Percentiles rank a stretch among this genome's conserved stretches.
These are phyloP conservation scores for Acanthamoeba lenticulata DNA, from an alignment of 208 protist genomes.

Conservation along the genomic window DNA sequence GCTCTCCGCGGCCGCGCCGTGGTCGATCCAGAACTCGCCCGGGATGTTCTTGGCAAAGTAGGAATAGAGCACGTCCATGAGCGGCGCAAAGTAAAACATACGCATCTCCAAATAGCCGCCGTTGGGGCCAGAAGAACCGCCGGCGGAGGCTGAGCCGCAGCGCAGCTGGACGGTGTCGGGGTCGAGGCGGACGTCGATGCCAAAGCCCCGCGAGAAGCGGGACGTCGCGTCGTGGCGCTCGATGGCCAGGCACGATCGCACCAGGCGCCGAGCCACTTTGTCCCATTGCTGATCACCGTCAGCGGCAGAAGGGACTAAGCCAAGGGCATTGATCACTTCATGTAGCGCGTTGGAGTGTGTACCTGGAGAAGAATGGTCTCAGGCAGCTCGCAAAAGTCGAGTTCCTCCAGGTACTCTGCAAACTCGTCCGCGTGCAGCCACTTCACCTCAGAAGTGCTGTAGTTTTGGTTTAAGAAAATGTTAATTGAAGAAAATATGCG, in stretches of 20 bases:
- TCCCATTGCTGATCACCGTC: constrained; percentile 34
- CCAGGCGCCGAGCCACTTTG: neutral
- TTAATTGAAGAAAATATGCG: too few species aligned
- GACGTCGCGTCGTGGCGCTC: neutral
- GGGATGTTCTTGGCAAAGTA: constrained; percentile 66
- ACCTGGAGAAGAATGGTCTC: constrained; percentile 50
- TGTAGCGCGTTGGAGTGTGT: too few species aligned
- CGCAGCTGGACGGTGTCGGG: neutral
- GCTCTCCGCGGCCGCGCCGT: neutral
- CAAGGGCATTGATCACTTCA: too few species aligned
- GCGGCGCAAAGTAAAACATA: neutral
- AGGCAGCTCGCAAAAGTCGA: constrained; percentile 56
- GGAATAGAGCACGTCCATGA: constrained; percentile 41
- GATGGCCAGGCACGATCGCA: neutral
- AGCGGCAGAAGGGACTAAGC: neutral
- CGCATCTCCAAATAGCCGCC: constrained; percentile 24
- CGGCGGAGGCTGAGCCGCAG: neutral
- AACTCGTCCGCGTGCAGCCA: constrained; percentile 33
- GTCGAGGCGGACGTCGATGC: neutral
- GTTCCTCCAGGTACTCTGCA: constrained; percentile 17
- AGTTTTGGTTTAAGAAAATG: too few species aligned
- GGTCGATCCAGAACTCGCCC: constrained; percentile 51
- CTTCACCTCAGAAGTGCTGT: neutral
- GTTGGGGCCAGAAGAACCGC: neutral
- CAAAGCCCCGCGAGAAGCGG: neutral